Conservation (phyloP, 1,284 basidiomycete species). For the Ustilago nuda region DNA sequence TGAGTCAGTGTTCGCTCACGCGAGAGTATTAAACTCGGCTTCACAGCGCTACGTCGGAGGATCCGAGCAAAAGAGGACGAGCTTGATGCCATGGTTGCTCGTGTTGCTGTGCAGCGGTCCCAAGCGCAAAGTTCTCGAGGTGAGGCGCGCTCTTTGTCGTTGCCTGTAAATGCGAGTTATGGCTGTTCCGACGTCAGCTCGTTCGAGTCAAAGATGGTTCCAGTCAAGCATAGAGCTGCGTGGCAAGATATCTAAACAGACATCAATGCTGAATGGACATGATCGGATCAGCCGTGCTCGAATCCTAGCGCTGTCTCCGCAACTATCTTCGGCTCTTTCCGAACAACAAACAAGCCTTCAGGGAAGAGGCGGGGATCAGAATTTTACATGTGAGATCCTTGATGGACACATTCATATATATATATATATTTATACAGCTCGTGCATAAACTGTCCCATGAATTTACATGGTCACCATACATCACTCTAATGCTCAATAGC, state of each 20-base stretch:
- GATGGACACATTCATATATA: no score
- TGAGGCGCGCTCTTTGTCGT: no score
- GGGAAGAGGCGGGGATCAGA: not conserved
- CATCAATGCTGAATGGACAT: not conserved
- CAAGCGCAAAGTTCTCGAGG: not conserved
- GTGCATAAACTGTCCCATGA: no score
- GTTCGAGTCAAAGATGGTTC: conserved; percentile 5
- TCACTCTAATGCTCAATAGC: no score
- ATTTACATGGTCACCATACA: no score
- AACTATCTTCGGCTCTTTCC: conserved; percentile 2
- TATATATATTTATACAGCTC: not conserved
- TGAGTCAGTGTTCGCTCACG: conserved; percentile 18
- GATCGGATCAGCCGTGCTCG: not conserved
- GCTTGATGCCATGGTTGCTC: conserved; percentile 13
- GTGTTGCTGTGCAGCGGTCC: not conserved
- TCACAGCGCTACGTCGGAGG: conserved; percentile 8
- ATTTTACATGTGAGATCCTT: not conserved
- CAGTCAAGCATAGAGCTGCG: not conserved
- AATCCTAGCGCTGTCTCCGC: not conserved
- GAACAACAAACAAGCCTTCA: conserved; percentile 3
- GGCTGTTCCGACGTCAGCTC: not conserved
- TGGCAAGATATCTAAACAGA: not conserved
- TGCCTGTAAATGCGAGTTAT: not conserved
- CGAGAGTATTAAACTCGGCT: not conserved
- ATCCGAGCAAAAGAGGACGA: conserved; percentile 16